Conservation (phyloP, 768 basidiomycete genomes). For the Coprinopsis cinerea region DNA sequence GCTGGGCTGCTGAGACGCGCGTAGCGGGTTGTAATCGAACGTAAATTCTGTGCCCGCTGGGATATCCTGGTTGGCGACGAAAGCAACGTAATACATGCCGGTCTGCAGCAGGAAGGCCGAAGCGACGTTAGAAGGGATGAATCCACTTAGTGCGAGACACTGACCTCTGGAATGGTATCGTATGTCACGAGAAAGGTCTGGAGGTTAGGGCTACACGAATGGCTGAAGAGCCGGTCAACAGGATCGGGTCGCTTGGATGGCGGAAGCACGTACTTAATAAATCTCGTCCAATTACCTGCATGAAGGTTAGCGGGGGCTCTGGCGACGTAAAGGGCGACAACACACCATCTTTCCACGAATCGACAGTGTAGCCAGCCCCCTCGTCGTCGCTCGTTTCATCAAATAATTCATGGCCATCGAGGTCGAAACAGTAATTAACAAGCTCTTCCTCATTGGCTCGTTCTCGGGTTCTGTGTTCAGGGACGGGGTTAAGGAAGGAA, state of each 20-base stretch:
- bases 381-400: neutral
- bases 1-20: no score
- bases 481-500: neutral
- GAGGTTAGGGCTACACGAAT: neutral
- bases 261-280: neutral
- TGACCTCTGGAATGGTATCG: neutral
- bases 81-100: neutral
- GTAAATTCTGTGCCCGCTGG: neutral
- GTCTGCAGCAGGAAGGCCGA: neutral
- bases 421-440: neutral
- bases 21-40: neutral
- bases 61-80: neutral
- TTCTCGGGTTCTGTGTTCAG: neutral
- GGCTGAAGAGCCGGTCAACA: neutral
- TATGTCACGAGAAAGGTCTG: neutral
- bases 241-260: neutral
- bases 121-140: neutral
- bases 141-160: neutral
- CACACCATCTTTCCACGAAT: neutral
- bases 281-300: slow-evolving; percentile 2
- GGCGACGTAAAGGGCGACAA: neutral
- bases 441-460: neutral
- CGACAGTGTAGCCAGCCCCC: neutral
- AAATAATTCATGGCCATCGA: neutral
- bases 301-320: neutral